Conservation (phyloP, 768 basidiomycete species). For the Mycena olivaceomarginata region DNA sequence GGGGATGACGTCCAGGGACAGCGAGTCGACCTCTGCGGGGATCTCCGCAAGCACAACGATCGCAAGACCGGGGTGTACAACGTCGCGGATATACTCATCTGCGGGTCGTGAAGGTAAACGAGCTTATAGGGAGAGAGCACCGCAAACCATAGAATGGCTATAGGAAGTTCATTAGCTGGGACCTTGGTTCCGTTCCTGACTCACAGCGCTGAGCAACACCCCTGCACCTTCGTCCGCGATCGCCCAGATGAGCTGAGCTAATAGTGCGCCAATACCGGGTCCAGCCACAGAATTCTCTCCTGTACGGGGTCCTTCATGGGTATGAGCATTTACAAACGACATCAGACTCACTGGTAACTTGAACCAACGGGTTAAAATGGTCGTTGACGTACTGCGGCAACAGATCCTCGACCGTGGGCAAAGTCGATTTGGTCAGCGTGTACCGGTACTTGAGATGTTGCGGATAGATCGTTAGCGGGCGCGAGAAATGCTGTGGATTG, state of each 20-base stretch:
- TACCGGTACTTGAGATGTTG: constrained; percentile 38
- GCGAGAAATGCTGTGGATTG: constrained; percentile 31
- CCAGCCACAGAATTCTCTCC: constrained; percentile 41
- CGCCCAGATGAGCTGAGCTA: constrained; percentile 42
- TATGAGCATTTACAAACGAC: not conserved
- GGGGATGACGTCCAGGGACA: constrained; percentile 40
- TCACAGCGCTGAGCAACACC: constrained; percentile 39
- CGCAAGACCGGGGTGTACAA: constrained; percentile 35
- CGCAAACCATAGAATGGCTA: constrained; percentile 40
- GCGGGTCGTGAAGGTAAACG: not conserved
- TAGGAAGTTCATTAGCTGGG: not conserved
- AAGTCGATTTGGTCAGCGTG: constrained; percentile 29
- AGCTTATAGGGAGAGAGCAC: too few relatives aligned
- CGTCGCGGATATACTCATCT: constrained; percentile 42
- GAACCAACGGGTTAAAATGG: constrained; percentile 34
- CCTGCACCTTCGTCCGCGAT: constrained; percentile 33
- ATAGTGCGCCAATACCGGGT: constrained; percentile 37
- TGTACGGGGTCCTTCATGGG: not conserved
- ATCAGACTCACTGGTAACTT: constrained; percentile 28
- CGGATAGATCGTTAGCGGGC: constrained; percentile 22
- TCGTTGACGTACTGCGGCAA: constrained; percentile 42
- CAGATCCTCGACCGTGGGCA: constrained; percentile 42
- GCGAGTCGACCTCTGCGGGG: constrained; percentile 21
- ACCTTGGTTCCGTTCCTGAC: not conserved
- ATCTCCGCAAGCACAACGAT: constrained; percentile 27